A percentile compares a stretch with the other conserved stretches of the same genome.
Evolutionary conservation across 306 rosid genomes (phyloP).

Genomic region (Cicer arietinum): DNA sequence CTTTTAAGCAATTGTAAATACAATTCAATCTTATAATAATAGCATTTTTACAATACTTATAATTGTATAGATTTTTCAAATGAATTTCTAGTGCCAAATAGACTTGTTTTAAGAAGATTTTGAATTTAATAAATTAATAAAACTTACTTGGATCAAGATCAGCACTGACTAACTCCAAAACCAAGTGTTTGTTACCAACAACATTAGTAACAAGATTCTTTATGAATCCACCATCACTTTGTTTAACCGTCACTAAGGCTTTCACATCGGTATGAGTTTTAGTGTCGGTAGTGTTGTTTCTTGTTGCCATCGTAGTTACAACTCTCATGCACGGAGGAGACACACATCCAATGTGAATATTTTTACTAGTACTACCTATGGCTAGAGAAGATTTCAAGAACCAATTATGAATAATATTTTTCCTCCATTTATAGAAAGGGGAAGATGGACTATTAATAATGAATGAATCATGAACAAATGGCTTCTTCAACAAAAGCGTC

Average conservation of each 20-base stretch:
- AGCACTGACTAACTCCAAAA: constrained; percentile 48
- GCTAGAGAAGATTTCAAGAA: background rate
- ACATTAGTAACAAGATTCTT: constrained; percentile 23
- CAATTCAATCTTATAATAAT: too few species aligned
- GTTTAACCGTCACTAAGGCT: constrained; percentile 38
- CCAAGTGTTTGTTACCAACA: constrained; percentile 39
- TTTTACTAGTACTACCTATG: background rate
- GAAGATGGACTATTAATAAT: background rate
- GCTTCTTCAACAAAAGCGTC: background rate
- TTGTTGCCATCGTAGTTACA: background rate
- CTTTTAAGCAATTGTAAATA: too few species aligned
- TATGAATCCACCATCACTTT: constrained; percentile 13
- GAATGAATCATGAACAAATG: background rate
- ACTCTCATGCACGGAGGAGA: background rate
- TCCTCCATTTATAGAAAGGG: background rate
- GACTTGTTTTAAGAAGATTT: too few species aligned
- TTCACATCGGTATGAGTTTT: constrained; percentile 22
- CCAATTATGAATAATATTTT: background rate
- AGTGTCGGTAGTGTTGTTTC: background rate
- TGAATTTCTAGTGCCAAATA: too few species aligned
- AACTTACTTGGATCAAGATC: constrained; percentile 47
- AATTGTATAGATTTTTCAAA: too few species aligned
- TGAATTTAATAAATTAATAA: too few species aligned
- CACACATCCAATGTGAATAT: background rate
- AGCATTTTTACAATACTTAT: too few species aligned